These are phyloP conservation scores for Cubamyces lactineus DNA, from an alignment of 768 basidiomycete species.

Conservation along the genomic window DNA sequence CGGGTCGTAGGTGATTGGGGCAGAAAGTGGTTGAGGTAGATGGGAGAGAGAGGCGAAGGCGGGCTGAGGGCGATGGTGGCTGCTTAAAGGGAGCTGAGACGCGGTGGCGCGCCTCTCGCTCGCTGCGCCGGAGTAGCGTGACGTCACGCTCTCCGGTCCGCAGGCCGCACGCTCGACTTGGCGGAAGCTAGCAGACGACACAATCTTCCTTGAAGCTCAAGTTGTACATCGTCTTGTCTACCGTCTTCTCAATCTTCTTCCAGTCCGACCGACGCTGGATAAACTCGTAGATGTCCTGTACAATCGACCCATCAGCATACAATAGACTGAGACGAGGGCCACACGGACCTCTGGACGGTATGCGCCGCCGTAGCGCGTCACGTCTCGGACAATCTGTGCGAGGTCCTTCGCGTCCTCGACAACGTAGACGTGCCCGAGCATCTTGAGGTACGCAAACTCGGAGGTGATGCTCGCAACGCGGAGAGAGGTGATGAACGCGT, in stretches of 20 bases:
- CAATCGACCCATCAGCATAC: background rate
- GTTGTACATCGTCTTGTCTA: conserved; percentile 95
- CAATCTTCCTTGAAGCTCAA: conserved; percentile 94
- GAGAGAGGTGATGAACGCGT: conserved; percentile 84
- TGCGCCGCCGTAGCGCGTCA: conserved; percentile 92
- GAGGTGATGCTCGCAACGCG: conserved; percentile 79
- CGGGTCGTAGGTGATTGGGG: conserved; percentile 13
- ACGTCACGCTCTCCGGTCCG: conserved; percentile 2
- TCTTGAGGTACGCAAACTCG: conserved; percentile 94
- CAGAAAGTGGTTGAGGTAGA: background rate
- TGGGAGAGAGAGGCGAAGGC: no score
- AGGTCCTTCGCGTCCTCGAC: conserved; percentile 96
- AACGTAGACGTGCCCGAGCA: conserved; percentile 96
- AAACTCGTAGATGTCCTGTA: conserved; percentile 95
- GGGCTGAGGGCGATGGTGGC: background rate
- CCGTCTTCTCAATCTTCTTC: conserved; percentile 98
- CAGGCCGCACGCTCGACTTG: no score
- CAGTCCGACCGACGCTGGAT: conserved; percentile 94
- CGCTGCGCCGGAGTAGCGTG: conserved; percentile 17
- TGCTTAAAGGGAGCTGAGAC: background rate
- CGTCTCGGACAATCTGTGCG: conserved; percentile 94
- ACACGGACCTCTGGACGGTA: conserved; percentile 84
- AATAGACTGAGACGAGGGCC: background rate
- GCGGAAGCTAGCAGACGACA: conserved; percentile 28
- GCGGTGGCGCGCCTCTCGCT: background rate